These are phyloP conservation scores for Suillus subalutaceus DNA, from an alignment of 768 basidiomycete species.

Conservation along the genomic window DNA sequence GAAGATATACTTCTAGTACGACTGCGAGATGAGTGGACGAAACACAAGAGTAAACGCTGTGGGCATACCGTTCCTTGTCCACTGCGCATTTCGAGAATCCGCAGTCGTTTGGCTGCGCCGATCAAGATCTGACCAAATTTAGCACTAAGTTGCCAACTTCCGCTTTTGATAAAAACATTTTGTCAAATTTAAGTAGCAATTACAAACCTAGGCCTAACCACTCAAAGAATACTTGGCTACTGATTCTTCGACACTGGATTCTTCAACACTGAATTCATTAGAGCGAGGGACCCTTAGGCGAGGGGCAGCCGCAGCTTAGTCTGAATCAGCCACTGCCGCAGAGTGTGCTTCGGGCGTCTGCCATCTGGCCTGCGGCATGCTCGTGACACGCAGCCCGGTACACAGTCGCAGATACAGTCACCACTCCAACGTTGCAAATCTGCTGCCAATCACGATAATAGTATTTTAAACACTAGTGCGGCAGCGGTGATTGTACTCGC, in stretches of 20 bases:
- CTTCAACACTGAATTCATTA: too few relatives aligned
- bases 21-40: slow-evolving; percentile 12
- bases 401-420: too few relatives aligned
- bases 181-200: not conserved
- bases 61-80: slow-evolving; percentile 8
- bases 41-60: slow-evolving; percentile 11
- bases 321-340: too few relatives aligned
- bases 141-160: slow-evolving; percentile 3
- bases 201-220: too few relatives aligned
- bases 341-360: too few relatives aligned
- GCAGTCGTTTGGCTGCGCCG: slow-evolving; percentile 38
- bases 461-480: not conserved
- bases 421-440: not conserved
- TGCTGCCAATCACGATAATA: not conserved
- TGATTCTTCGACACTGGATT: too few relatives aligned
- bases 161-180: not conserved
- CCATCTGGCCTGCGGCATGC: too few relatives aligned
- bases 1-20: not conserved
- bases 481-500: not conserved
- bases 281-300: too few relatives aligned
- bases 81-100: slow-evolving; percentile 31
- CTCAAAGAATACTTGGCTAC: too few relatives aligned
- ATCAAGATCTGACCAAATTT: slow-evolving; percentile 34
- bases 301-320: too few relatives aligned
- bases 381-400: too few relatives aligned